Conservation (phyloP, 2,329 filamentous ascomycete species). For the Rhynchosporium graminicola region DNA sequence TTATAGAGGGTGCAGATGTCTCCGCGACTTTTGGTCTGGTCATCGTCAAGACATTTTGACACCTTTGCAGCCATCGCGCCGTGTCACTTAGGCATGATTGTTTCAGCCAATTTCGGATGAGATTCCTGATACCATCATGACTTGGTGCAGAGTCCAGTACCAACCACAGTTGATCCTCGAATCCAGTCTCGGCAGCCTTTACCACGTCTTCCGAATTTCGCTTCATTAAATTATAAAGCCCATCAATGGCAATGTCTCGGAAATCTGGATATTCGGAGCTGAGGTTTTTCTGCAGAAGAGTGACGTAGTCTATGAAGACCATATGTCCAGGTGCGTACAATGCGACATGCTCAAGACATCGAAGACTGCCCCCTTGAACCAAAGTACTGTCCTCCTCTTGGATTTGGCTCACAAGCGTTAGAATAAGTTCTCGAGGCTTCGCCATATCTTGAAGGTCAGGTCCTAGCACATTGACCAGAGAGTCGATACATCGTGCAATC, state of each 20-base stretch:
- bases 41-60: conserved; percentile 86
- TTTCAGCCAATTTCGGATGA: conserved; percentile 89
- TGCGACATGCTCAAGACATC: conserved; percentile 86
- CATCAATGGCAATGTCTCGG: conserved; percentile 79
- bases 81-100: conserved; percentile 84
- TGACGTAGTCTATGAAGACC: conserved; percentile 81
- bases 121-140: conserved; percentile 79
- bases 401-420: conserved; percentile 83
- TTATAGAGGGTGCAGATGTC: conserved; percentile 47
- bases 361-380: conserved; percentile 74
- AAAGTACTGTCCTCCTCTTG: conserved; percentile 70
- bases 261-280: conserved; percentile 68
- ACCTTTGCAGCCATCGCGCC: conserved; percentile 81
- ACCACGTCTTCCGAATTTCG: conserved; percentile 83
- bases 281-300: conserved; percentile 75
- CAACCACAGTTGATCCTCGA: conserved; percentile 92
- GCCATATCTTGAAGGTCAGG: conserved; percentile 91
- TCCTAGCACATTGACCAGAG: conserved; percentile 93
- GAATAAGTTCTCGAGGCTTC: conserved; percentile 88
- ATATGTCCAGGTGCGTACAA: conserved; percentile 89
- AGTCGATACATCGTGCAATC: conserved; percentile 86
- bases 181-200: conserved; percentile 68
- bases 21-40: conserved; percentile 68
- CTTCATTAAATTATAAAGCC: conserved; percentile 94
- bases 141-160: conserved; percentile 76